Conservation (phyloP, 129 eudicot genomes). For the Mikania micrantha region DNA sequence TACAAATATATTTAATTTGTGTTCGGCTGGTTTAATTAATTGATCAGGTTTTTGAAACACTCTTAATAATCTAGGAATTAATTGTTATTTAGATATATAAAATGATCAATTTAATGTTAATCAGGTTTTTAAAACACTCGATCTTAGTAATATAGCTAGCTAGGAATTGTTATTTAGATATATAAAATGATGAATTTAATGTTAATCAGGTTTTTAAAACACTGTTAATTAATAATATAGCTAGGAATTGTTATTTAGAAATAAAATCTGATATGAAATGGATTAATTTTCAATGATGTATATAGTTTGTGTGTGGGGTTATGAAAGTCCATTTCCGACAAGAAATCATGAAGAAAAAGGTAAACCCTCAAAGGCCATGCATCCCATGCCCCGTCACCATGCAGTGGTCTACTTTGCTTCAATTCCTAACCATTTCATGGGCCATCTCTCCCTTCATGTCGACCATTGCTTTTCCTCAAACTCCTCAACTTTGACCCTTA, state of each 20-base stretch:
- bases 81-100: too few species aligned
- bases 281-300: not conserved
- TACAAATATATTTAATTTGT: too few species aligned
- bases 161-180: not conserved
- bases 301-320: not conserved
- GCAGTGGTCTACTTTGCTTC: conserved; percentile 20
- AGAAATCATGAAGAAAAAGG: conserved; percentile 11
- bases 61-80: too few species aligned
- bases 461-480: conserved; percentile 12
- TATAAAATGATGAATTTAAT: not conserved
- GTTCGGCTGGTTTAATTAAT: too few species aligned
- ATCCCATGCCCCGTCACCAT: conserved; percentile 32
- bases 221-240: too few species aligned
- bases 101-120: too few species aligned
- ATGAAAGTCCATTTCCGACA: conserved; percentile 23
- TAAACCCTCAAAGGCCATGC: conserved; percentile 20
- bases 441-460: conserved; percentile 18
- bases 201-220: too few species aligned
- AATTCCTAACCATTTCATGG: not conserved
- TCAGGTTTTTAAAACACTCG: too few species aligned
- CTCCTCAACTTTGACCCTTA: not conserved
- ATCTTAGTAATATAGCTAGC: too few species aligned
- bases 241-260: too few species aligned
- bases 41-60: too few species aligned
- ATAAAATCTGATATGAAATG: too few species aligned